A percentile compares a stretch with the other conserved stretches of the same genome.
Conservation (phyloP, 2,329 filamentous ascomycete species). For the Harringtonia aguacate region DNA sequence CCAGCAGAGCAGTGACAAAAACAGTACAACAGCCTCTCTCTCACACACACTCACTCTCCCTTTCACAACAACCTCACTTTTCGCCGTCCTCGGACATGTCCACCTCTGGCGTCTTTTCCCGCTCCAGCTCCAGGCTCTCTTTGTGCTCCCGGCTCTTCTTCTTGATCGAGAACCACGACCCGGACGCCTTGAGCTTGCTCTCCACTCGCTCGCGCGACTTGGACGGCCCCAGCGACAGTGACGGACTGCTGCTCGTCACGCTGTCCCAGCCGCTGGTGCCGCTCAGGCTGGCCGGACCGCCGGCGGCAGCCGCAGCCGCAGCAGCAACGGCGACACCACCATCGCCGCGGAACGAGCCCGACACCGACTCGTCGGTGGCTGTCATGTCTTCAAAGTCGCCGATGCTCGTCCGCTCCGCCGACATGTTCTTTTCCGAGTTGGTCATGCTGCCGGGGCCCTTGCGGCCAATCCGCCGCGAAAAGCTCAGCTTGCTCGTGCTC, state of each 20-base stretch:
- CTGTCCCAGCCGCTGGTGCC: slow-evolving; percentile 37
- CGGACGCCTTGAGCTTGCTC: slow-evolving; percentile 30
- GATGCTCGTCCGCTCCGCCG: slow-evolving; percentile 46
- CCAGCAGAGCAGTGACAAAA: not conserved
- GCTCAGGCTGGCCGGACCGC: not conserved
- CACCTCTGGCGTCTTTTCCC: slow-evolving; percentile 16
- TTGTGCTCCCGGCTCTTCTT: slow-evolving; percentile 46
- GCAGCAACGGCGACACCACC: too few relatives aligned
- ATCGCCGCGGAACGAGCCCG: slow-evolving; percentile 38
- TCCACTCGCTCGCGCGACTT: slow-evolving; percentile 25
- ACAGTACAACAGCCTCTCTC: not conserved
- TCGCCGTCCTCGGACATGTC: slow-evolving; percentile 10
- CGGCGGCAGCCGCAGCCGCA: too few relatives aligned
- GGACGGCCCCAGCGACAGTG: slow-evolving; percentile 42
- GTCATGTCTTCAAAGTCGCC: slow-evolving; percentile 38
- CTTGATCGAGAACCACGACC: slow-evolving; percentile 48
- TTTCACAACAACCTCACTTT: not conserved
- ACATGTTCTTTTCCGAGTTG: slow-evolving; percentile 46
- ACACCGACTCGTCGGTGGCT: slow-evolving; percentile 26
- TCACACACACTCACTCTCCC: too few relatives aligned
- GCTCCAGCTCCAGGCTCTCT: slow-evolving; percentile 44
- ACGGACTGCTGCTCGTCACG: slow-evolving; percentile 42
- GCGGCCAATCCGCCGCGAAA: slow-evolving; percentile 39
- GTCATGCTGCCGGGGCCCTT: slow-evolving; percentile 45
- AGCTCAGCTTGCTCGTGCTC: slow-evolving; percentile 54